Evolutionary conservation across 805 yeast species (phyloP), one percentile per base, ranked within the genome.

Genomic region (Candida argentea): DNA sequence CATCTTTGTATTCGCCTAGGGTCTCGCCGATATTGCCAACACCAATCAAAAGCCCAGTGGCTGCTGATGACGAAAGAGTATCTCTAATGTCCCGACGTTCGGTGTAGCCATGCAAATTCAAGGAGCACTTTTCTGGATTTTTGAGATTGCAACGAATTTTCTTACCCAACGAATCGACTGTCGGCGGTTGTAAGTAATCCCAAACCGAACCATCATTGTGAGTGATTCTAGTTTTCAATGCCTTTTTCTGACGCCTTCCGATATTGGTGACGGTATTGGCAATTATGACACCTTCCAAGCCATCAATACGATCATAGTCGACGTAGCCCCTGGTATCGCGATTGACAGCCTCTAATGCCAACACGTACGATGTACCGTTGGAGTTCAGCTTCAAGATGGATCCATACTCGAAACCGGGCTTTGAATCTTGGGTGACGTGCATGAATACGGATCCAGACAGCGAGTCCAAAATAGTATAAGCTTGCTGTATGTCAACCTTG

Each of bases 181-280:
- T 33, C 5, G 96, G 96, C 4, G 96, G 89, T 1, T 51, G 46
- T 12, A 91, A 41, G 34, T 60, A 73, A 4, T 63, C 51, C 96
- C 97, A 89, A 36, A 78, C 76, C 4, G 89, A 83, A 32, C 95
- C 98, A 51, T 91, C 96, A 50, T 85, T 85, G 46, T 77, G 84
- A 0, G 96, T 73, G 30, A 87, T 82, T 50, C 61, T 66, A 0
- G 95, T 69, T 48, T 74, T 75, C 34, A 89, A 50, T 37, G 61
- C 51, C 50, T 87, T 87, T 6, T 49, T 39, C 1, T 36, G 44
- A 4, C 61, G 55, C 5, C 67, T 67, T 1, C 57, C 52, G 0
- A 67, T 51, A 40, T 81, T 81, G 6, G 53, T 36, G 3, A 87
- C 94, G 4, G 69, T 57, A 50, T 89, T 89, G 13, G 80, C 69